phyloP scores from a whole-genome alignment of 306 rosid species.

The Inga laurina region DNA sequence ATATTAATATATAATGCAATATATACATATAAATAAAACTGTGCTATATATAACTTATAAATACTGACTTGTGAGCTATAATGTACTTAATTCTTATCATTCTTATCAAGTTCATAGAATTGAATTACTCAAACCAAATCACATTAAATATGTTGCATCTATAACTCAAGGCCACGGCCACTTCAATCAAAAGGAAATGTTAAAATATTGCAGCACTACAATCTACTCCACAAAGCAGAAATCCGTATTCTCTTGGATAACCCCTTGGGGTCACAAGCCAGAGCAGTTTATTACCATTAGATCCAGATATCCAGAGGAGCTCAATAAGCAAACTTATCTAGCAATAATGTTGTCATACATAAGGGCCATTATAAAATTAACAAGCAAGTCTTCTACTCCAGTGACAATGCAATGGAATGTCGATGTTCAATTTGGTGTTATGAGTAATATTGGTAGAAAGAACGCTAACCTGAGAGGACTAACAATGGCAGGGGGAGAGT shows the following conservation, averaged over 20 bases:
- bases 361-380: neutral
- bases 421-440: neutral
- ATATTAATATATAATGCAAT: neutral
- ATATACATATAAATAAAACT: neutral
- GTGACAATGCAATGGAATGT: neutral
- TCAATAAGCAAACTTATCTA: neutral
- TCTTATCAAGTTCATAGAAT: conserved; percentile 11
- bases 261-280: neutral
- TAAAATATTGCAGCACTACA: conserved; percentile 10
- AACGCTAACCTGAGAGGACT: conserved; percentile 75
- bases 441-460: neutral
- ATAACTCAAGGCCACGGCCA: neutral
- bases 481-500: conserved; percentile 82
- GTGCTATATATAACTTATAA: neutral
- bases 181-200: neutral
- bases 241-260: too few species aligned
- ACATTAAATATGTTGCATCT: neutral
- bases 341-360: neutral
- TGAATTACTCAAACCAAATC: neutral
- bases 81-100: neutral
- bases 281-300: neutral
- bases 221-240: neutral
- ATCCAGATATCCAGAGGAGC: neutral
- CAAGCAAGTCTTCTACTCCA: neutral
- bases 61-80: neutral